Base-by-base conservation (phyloP, 106 monocot species). In the Narthecium ossifragum region DNA sequence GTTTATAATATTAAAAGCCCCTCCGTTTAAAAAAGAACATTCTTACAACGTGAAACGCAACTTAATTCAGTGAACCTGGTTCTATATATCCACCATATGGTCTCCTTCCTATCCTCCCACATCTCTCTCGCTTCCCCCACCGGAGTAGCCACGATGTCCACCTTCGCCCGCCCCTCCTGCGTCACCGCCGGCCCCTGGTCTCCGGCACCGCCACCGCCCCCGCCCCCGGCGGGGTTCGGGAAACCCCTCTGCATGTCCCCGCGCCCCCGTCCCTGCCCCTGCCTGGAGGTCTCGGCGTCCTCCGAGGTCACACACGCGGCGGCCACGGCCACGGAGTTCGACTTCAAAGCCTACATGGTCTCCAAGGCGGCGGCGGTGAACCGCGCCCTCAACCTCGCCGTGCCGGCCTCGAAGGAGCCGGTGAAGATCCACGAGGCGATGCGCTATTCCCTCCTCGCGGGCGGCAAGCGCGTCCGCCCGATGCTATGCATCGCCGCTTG, bases 381-480 rank as follows among this genome's bases (percentile, higher is more conserved):
- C 62, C 36, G 40, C 0, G 76, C 80, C 20, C 69, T 85, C 6
- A 80, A 85, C 46, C 22, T 29, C 0, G 71, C 80, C 17, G 68
- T 77, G 18, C 73, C 80, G 27, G 26, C 5, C 31, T 60, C 25
- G 55, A 17, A 46, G 5, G 46, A 53, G 46, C 77, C 80, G 26
- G 70, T 52, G 41, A 58, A 69, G 26, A 62, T 86, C 25, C 75
- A 82, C 60, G 81, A 82, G 53, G 74, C 86, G 6, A 86, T 86
- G 86, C 77, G 81, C 41, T 86, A 86, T 62, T 78, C 86, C 29
- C 78, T 81, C 48, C 73, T 86, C 34, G 78, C 57, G 47, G 78
- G 78, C 36, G 81, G 86, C 22, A 86, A 86, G 65, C 78, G 86
- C 26, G 71, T 86, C 36, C 78, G 86, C 14, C 86, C 86, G 22